A percentile compares a stretch with the other conserved stretches of the same genome.
phyloP scores from a whole-genome alignment of 169 alveolate genomes.

The Eimeria sp. region DNA sequence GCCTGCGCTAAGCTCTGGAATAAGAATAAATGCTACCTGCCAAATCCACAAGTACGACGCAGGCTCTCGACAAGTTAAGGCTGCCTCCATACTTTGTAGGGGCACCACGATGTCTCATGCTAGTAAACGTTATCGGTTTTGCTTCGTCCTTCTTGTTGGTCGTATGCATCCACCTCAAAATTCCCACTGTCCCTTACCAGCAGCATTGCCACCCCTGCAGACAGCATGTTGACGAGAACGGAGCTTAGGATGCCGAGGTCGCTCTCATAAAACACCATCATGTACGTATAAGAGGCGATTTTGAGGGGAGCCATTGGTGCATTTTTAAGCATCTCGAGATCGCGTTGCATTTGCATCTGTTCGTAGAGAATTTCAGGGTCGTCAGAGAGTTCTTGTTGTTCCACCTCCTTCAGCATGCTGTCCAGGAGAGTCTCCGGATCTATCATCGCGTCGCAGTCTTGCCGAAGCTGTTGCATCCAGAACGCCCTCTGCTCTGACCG shows the following conservation, averaged over 20 bases:
- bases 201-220: conserved; percentile 88
- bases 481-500: conserved; percentile 87
- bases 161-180: not conserved
- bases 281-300: conserved; percentile 86
- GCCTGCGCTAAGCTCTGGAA: conserved; percentile 88
- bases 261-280: conserved; percentile 89
- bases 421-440: conserved; percentile 3
- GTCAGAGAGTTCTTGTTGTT: not conserved
- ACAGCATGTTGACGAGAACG: conserved; percentile 86
- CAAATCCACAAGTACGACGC: not conserved
- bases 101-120: no score
- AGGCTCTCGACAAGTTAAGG: not conserved
- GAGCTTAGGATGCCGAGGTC: conserved; percentile 86
- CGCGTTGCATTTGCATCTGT: conserved; percentile 51
- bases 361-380: conserved; percentile 44
- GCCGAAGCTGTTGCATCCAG: conserved; percentile 86
- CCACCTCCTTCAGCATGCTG: conserved; percentile 15
- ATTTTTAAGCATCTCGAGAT: not conserved
- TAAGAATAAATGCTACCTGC: conserved; percentile 86
- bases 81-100: not conserved
- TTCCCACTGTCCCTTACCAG: conserved; percentile 58
- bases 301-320: conserved; percentile 81
- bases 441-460: conserved; percentile 75
- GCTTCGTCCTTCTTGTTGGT: not conserved
- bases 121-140: not conserved